Percentiles rank a stretch among this genome's conserved stretches.
Evolutionary conservation across 2,329 filamentous ascomycete species (phyloP).

Genomic region (Aureobasidium zeae): DNA sequence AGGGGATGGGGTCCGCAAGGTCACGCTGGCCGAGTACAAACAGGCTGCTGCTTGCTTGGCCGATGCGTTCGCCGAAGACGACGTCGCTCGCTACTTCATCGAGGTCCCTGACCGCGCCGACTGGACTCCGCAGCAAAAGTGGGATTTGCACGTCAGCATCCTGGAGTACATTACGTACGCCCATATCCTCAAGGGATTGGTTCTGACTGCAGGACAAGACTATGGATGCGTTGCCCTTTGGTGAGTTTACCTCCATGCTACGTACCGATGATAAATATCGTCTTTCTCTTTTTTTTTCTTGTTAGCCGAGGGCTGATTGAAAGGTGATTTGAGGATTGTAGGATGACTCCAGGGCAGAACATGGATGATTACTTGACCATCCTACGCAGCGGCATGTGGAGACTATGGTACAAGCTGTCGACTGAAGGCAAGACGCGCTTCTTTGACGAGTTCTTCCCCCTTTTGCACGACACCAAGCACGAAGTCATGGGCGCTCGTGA

Average conservation of each 20-base stretch:
- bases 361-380: constrained; percentile 65
- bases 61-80: constrained; percentile 67
- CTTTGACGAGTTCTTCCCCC: constrained; percentile 66
- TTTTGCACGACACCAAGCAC: constrained; percentile 63
- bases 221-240: constrained; percentile 72
- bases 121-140: constrained; percentile 58
- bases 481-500: constrained; percentile 57
- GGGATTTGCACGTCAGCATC: constrained; percentile 66
- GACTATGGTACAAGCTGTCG: constrained; percentile 64
- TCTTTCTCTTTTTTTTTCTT: not conserved
- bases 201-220: constrained; percentile 63
- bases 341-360: constrained; percentile 66
- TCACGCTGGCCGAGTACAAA: constrained; percentile 59
- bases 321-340: constrained; percentile 26
- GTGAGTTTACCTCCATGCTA: no score
- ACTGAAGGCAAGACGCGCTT: constrained; percentile 63
- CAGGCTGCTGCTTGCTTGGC: constrained; percentile 63
- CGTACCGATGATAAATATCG: not conserved
- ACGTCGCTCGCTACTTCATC: constrained; percentile 65
- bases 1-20: constrained; percentile 50
- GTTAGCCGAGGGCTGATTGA: no score
- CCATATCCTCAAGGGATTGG: constrained; percentile 64
- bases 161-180: constrained; percentile 70
- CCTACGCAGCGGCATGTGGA: constrained; percentile 68
- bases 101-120: constrained; percentile 58